Evolutionary conservation across 306 rosid genomes (phyloP).

Genomic region (Acacia confusa): DNA sequence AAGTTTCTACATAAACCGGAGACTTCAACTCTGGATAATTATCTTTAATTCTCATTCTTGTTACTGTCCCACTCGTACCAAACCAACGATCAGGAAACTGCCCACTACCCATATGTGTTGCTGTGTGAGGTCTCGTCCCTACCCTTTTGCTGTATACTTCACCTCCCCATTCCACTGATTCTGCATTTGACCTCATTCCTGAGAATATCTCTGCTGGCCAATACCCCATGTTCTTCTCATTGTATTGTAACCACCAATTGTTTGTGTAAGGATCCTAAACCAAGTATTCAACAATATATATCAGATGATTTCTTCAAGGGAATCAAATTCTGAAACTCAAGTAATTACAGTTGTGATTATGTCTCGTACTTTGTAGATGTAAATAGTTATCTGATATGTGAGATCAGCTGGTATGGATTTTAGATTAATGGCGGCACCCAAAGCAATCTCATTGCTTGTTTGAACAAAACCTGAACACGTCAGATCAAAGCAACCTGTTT

Average conservation of each 20-base stretch:
- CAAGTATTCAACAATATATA: not conserved
- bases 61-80: conserved; percentile 23
- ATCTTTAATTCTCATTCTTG: conserved; percentile 62
- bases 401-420: conserved; percentile 41
- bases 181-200: conserved; percentile 38
- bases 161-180: conserved; percentile 74
- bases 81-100: conserved; percentile 24
- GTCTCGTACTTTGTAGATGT: conserved; percentile 46
- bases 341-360: not conserved
- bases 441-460: conserved; percentile 47
- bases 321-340: not conserved
- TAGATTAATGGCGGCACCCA: conserved; percentile 57
- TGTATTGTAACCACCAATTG: conserved; percentile 76
- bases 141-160: conserved; percentile 61
- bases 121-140: conserved; percentile 54
- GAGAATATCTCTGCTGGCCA: conserved; percentile 62
- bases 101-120: conserved; percentile 65
- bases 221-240: conserved; percentile 55
- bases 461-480: conserved; percentile 78
- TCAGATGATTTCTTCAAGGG: not conserved
- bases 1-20: conserved; percentile 40
- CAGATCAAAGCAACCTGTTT: conserved; percentile 79
- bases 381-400: conserved; percentile 40
- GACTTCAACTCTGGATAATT: conserved; percentile 45
- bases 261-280: conserved; percentile 51